These are phyloP conservation scores for Monoraphidium neglectum DNA, from an alignment of 139 green algal species.

Conservation along the genomic window DNA sequence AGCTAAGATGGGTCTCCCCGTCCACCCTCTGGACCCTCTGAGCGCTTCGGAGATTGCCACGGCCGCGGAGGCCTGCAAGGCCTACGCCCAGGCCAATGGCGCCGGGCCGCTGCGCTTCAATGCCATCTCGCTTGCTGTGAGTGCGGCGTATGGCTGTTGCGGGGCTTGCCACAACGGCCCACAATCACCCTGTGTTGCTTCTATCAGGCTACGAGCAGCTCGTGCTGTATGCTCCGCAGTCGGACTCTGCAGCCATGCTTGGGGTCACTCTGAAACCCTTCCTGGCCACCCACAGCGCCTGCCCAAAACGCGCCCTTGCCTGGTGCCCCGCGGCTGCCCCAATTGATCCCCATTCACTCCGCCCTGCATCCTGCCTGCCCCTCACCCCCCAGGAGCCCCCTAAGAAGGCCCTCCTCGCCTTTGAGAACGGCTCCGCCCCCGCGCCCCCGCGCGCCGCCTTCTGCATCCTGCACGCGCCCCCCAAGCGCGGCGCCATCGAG, in stretches of 20 bases:
- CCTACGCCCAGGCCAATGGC: conserved; percentile 25
- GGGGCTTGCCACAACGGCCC: neutral
- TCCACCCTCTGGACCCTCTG: conserved; percentile 52
- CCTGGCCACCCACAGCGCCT: neutral
- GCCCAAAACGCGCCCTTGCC: neutral
- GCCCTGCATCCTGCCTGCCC: neutral
- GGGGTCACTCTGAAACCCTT: neutral
- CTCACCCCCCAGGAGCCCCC: conserved; percentile 48
- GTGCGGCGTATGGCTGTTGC: too few species aligned
- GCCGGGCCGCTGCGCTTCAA: conserved; percentile 47
- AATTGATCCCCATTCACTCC: neutral
- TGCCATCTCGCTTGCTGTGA: conserved; percentile 45
- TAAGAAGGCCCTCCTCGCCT: conserved; percentile 50
- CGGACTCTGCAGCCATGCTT: neutral
- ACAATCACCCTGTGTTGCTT: neutral
- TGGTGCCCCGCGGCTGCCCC: neutral
- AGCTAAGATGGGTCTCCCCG: neutral
- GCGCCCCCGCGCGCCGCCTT: conserved; percentile 10
- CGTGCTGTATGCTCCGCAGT: neutral
- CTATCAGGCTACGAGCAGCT: neutral
- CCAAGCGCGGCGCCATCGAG: conserved; percentile 38
- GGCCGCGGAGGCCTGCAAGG: conserved; percentile 34
- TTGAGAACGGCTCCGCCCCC: conserved; percentile 17
- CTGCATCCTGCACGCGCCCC: conserved; percentile 40
- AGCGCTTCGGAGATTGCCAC: conserved; percentile 40